Percentiles rank a stretch among this genome's conserved stretches.
These are phyloP conservation scores for Kuraishia piskuri DNA, from an alignment of 805 yeast genomes.

Conservation along the genomic window DNA sequence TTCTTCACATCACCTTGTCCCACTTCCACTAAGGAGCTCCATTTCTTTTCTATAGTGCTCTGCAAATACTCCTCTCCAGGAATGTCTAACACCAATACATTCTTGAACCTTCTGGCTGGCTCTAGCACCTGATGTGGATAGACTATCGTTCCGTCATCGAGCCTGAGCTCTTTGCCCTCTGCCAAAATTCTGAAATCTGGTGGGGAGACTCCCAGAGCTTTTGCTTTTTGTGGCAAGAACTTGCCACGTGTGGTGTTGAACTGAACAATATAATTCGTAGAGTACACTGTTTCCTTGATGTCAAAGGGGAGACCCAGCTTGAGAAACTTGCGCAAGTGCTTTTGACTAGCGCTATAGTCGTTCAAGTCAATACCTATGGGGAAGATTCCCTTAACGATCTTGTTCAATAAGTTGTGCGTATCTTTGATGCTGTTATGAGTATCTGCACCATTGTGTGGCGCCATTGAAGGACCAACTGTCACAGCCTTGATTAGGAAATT, in stretches of 20 bases:
- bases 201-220: conserved; percentile 60
- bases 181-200: conserved; percentile 49
- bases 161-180: conserved; percentile 45
- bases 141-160: conserved; percentile 51
- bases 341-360: neutral
- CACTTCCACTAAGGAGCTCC: conserved; percentile 18
- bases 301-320: neutral
- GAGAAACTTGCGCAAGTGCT: neutral
- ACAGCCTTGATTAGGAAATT: neutral
- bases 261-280: conserved; percentile 63
- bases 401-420: neutral
- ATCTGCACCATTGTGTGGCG: neutral
- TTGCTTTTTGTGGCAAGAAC: conserved; percentile 61
- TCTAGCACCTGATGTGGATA: conserved; percentile 68
- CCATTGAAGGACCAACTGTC: neutral
- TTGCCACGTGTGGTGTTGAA: conserved; percentile 68
- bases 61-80: conserved; percentile 44
- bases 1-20: conserved; percentile 20
- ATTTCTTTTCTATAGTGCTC: conserved; percentile 17
- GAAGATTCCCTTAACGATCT: conserved; percentile 11
- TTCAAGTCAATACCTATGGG: neutral
- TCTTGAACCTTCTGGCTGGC: conserved; percentile 45
- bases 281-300: conserved; percentile 6
- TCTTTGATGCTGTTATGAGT: neutral
- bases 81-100: conserved; percentile 63